phyloP scores from a whole-genome alignment of 768 basidiomycete genomes.

The Rhizopogon rudus region DNA sequence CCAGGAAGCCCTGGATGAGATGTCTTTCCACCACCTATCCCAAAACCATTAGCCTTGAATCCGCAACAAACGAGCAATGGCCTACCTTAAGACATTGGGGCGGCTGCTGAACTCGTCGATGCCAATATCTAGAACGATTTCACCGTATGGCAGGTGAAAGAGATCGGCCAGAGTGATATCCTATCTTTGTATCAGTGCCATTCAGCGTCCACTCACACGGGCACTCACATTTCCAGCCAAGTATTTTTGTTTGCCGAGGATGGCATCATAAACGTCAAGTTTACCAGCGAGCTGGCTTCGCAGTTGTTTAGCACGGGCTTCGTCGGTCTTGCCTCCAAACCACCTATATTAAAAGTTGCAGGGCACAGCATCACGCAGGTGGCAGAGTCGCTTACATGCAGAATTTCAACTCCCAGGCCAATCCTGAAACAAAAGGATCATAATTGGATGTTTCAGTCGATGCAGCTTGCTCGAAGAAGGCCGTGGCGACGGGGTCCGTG shows the following conservation, averaged over 20 bases:
- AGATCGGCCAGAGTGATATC: slow-evolving; percentile 17
- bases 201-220: not conserved
- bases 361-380: not conserved
- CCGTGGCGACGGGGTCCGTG: slow-evolving; percentile 27
- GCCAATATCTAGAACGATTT: slow-evolving; percentile 5
- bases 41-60: not conserved
- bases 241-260: slow-evolving; percentile 30
- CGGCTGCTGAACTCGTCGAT: slow-evolving; percentile 13
- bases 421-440: slow-evolving; percentile 34
- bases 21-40: slow-evolving; percentile 45
- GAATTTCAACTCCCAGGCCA: slow-evolving; percentile 42
- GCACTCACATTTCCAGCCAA: slow-evolving; percentile 29
- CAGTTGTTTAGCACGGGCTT: slow-evolving; percentile 20
- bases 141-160: slow-evolving; percentile 15
- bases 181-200: not conserved
- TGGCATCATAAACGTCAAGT: slow-evolving; percentile 27
- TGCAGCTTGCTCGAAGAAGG: slow-evolving; percentile 46
- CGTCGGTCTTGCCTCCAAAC: slow-evolving; percentile 27
- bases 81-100: slow-evolving; percentile 17
- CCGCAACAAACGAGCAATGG: no score
- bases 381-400: slow-evolving; percentile 32
- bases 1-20: slow-evolving; percentile 41
- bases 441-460: slow-evolving; percentile 52
- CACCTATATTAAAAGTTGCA: not conserved
- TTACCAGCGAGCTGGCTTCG: slow-evolving; percentile 26